Evolutionary conservation across 2,329 filamentous ascomycete genomes (phyloP).

Genomic region (Fusarium drepaniforme): DNA sequence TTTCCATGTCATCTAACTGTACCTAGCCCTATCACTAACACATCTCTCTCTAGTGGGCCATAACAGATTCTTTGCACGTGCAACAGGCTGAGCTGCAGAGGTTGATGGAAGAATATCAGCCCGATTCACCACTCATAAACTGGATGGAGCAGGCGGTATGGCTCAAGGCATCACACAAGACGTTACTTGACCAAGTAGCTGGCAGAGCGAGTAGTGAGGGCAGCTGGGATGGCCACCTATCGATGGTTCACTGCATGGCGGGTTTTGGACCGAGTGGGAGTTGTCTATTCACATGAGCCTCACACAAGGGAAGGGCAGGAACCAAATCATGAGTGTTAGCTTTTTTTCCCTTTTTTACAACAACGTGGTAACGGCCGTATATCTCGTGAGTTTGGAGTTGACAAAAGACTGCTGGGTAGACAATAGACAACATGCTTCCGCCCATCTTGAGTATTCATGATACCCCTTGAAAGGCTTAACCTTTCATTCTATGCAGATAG

Average conservation of each 20-base stretch:
- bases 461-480: no score
- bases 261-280: constrained; percentile 4
- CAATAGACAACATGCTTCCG: no score
- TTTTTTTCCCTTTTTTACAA: no score
- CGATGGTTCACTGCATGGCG: background rate
- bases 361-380: no score
- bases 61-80: background rate
- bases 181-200: background rate
- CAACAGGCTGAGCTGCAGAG: background rate
- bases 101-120: constrained; percentile 13
- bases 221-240: background rate
- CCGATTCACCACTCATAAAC: background rate
- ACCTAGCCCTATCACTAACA: background rate
- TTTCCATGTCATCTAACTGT: fast-evolving
- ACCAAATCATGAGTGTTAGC: background rate
- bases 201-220: background rate
- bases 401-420: no score
- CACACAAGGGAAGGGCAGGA: no score
- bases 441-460: no score
- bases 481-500: no score
- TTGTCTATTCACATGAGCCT: background rate
- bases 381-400: no score
- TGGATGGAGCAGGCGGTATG: constrained; percentile 12
- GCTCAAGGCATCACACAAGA: background rate
- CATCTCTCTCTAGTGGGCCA: constrained; percentile 1